These are phyloP conservation scores for Colletotrichum nymphaeae DNA, from an alignment of 2,329 filamentous ascomycete species.

Conservation along the genomic window DNA sequence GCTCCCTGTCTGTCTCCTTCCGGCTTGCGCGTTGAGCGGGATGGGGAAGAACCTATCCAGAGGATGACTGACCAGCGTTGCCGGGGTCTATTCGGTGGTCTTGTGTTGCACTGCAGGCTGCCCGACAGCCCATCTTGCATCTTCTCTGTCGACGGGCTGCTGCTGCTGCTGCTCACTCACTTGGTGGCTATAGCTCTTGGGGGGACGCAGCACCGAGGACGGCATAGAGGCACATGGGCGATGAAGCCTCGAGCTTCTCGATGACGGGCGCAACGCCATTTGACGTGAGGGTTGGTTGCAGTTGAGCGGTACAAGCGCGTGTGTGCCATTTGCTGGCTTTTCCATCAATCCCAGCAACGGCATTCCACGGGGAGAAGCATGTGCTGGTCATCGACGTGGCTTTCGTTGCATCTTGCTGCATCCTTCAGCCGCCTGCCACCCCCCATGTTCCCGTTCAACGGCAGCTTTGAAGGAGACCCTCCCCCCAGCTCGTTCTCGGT, in stretches of 20 bases:
- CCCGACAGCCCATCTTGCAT: conserved; percentile 9
- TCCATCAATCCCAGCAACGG: conserved; percentile 2
- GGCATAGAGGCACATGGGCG: neutral
- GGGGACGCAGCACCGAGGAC: neutral
- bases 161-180: conserved; percentile 14
- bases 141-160: neutral
- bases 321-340: conserved; percentile 21
- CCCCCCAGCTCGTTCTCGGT: no score
- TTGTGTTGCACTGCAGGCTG: conserved; percentile 20
- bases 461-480: neutral
- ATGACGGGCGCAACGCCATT: conserved; percentile 16
- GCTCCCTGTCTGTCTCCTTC: conserved; percentile 6
- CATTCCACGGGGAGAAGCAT: neutral
- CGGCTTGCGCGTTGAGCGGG: neutral
- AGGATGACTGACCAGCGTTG: neutral
- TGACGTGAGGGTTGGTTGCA: conserved; percentile 13
- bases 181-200: neutral
- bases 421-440: neutral
- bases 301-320: conserved; percentile 11
- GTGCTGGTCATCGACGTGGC: conserved; percentile 1
- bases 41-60: neutral
- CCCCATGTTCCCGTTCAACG: neutral
- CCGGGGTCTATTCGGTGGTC: conserved; percentile 1
- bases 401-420: neutral
- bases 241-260: conserved; percentile 8